Evolutionary conservation across 371 early-diverging fungal species (phyloP).

Genomic region (Syncephalastrum sp.): DNA sequence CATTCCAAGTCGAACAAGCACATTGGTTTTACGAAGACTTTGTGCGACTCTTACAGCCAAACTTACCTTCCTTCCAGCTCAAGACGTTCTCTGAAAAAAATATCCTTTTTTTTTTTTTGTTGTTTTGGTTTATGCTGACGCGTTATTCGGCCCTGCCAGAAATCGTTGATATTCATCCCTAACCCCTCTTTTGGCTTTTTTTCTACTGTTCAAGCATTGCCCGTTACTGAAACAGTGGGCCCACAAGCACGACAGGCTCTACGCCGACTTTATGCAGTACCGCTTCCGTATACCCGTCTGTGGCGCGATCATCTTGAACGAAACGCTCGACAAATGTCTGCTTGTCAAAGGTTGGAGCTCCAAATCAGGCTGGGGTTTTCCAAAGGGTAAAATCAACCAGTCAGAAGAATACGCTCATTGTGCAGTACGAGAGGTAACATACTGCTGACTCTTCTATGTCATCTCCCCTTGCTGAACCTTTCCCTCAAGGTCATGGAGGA

Average conservation of each 20-base stretch:
- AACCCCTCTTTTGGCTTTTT: conserved; percentile 15
- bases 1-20: conserved; percentile 99
- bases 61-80: conserved; percentile 75
- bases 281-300: conserved; percentile 98
- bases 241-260: conserved; percentile 84
- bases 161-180: conserved; percentile 14
- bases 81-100: conserved; percentile 81
- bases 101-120: conserved; percentile 44
- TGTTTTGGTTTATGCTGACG: background rate
- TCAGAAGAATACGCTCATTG: conserved; percentile 91
- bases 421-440: conserved; percentile 86
- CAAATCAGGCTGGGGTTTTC: conserved; percentile 94
- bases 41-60: conserved; percentile 80
- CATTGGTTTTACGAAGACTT: conserved; percentile 99
- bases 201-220: conserved; percentile 79
- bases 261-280: conserved; percentile 91
- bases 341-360: conserved; percentile 92
- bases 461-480: background rate
- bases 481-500: conserved; percentile 85
- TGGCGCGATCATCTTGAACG: conserved; percentile 97
- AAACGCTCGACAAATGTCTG: conserved; percentile 79
- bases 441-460: background rate
- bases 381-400: conserved; percentile 99
- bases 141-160: conserved; percentile 4
- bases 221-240: conserved; percentile 88